Conservation (phyloP, 345 rosid genomes). For the Iberis pinnata region DNA sequence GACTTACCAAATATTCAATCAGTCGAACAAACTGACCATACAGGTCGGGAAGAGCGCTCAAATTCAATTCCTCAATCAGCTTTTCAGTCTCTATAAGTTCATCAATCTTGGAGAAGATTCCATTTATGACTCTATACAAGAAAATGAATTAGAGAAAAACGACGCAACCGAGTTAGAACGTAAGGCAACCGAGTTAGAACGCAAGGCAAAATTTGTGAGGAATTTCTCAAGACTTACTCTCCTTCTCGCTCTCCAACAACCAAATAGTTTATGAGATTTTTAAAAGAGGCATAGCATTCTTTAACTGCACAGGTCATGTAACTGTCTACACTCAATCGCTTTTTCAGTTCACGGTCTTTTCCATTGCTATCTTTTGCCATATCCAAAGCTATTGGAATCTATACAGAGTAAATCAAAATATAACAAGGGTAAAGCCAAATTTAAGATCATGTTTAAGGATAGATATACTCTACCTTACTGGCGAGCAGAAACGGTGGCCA, state of each 20-base stretch:
- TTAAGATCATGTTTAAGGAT: not conserved
- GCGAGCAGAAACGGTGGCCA: conserved; percentile 65
- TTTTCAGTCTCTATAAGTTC: conserved; percentile 26
- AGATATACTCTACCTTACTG: conserved; percentile 41
- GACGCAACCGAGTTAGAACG: conserved; percentile 4
- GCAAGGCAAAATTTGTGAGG: not conserved
- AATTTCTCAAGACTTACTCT: conserved; percentile 28
- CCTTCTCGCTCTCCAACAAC: conserved; percentile 43
- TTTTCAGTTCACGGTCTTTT: conserved; percentile 44
- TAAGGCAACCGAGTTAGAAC: conserved; percentile 5
- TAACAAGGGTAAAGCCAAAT: not conserved
- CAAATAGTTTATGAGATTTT: conserved; percentile 40
- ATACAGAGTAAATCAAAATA: not conserved
- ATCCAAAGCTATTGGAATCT: conserved; percentile 61
- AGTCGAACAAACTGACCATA: conserved; percentile 66
- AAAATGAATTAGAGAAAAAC: conserved; percentile 3
- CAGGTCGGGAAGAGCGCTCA: conserved; percentile 76
- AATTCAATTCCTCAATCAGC: conserved; percentile 42
- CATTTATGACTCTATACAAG: conserved; percentile 55
- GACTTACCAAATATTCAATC: conserved; percentile 61
- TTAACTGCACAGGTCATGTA: conserved; percentile 50
- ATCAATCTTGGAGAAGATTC: conserved; percentile 49
- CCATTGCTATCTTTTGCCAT: conserved; percentile 54
- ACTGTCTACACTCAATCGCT: conserved; percentile 39
- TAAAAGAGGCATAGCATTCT: conserved; percentile 50